Evolutionary conservation across 2,329 filamentous ascomycete genomes (phyloP).

Genomic region (Akanthomyces uredinophilus): DNA sequence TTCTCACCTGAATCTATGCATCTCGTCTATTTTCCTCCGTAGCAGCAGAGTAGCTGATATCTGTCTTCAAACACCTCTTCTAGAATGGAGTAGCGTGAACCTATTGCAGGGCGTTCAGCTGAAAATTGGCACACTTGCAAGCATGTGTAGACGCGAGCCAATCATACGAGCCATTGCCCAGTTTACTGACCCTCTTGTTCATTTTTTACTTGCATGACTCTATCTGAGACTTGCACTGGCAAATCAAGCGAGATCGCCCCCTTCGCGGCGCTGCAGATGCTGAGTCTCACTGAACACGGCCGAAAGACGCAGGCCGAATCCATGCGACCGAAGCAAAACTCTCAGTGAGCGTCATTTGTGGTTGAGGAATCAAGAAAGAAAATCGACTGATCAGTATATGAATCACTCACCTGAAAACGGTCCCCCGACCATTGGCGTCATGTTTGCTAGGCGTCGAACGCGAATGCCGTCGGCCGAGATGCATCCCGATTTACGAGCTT

Average conservation of each 20-base stretch:
- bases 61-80: too few species aligned
- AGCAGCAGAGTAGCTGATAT: not conserved
- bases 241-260: not conserved
- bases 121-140: not conserved
- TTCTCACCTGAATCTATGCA: not conserved
- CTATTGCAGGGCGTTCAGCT: not conserved
- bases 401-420: too few species aligned
- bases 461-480: conserved; percentile 4
- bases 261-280: not conserved
- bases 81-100: not conserved
- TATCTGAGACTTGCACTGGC: not conserved
- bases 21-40: not conserved
- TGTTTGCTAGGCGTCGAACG: not conserved
- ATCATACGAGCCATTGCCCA: not conserved
- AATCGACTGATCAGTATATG: too few species aligned
- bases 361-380: not conserved
- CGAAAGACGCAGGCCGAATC: not conserved
- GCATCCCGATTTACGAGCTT: not conserved
- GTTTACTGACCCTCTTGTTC: not conserved
- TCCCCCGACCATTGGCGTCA: too few species aligned
- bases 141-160: not conserved
- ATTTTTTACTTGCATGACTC: too few species aligned
- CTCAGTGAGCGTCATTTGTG: not conserved
- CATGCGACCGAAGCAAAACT: not conserved
- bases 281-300: not conserved